Conservation (phyloP, 2,329 filamentous ascomycete genomes). For the Acrocalymma vagum region DNA sequence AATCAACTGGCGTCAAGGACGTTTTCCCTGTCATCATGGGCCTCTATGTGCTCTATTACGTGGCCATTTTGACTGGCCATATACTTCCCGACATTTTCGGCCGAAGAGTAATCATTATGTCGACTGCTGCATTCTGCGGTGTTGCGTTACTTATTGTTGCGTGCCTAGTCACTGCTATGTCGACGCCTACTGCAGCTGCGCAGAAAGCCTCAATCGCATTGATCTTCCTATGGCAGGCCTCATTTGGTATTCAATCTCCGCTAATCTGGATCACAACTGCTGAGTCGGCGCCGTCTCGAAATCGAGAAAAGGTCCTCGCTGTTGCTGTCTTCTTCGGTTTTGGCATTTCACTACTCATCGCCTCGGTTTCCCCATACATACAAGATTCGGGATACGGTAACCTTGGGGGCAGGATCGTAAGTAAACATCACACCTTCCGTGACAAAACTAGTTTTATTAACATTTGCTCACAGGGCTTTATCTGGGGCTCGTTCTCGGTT, state of each 20-base stretch:
- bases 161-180: constrained; percentile 5
- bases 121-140: constrained; percentile 10
- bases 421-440: background rate
- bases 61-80: constrained; percentile 14
- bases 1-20: constrained; percentile 13
- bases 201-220: constrained; percentile 13
- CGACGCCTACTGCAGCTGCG: constrained; percentile 2
- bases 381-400: constrained; percentile 32
- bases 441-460: background rate
- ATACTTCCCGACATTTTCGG: constrained; percentile 15
- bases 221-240: constrained; percentile 16
- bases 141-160: constrained; percentile 9
- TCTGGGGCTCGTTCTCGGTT: constrained; percentile 31
- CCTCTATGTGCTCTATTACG: constrained; percentile 12
- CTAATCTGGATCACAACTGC: constrained; percentile 38
- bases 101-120: constrained; percentile 16
- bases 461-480: constrained; percentile 16
- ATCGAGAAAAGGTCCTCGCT: constrained; percentile 39
- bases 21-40: constrained; percentile 20
- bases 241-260: constrained; percentile 15
- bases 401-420: constrained; percentile 26
- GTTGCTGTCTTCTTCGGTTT: constrained; percentile 36
- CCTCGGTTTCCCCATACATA: constrained; percentile 41
- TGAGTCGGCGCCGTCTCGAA: constrained; percentile 32
- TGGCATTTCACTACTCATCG: constrained; percentile 31